Percentiles rank a stretch among this genome's conserved stretches.
phyloP scores from a whole-genome alignment of 305 asterid species.

The Andrographis paniculata region DNA sequence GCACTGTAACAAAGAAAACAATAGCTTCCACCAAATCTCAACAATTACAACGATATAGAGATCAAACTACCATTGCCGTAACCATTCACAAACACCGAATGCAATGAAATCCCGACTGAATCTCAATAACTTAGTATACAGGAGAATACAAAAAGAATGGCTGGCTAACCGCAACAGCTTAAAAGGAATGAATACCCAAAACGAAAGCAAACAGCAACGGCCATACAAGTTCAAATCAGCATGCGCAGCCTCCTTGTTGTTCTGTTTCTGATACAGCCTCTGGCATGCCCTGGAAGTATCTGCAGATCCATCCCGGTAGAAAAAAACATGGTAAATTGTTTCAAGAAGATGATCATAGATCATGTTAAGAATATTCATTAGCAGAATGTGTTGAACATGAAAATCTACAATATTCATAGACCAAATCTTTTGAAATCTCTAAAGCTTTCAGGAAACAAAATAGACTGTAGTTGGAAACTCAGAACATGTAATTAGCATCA shows the following conservation, averaged over 20 bases:
- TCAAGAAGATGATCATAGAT: too few species aligned
- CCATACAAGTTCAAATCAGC: slow-evolving; percentile 32
- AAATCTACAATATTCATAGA: too few species aligned
- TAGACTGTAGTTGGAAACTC: too few species aligned
- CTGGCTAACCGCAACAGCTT: slow-evolving; percentile 25
- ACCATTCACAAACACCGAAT: slow-evolving; percentile 15
- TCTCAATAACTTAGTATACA: slow-evolving; percentile 19
- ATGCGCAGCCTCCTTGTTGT: slow-evolving; percentile 85
- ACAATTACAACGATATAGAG: slow-evolving; percentile 17
- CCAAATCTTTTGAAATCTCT: too few species aligned
- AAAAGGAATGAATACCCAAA: slow-evolving; percentile 19
- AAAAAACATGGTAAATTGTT: background rate
- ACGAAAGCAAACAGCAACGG: background rate
- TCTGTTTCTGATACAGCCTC: slow-evolving; percentile 68
- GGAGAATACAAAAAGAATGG: slow-evolving; percentile 22
- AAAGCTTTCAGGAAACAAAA: too few species aligned
- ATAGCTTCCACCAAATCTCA: slow-evolving; percentile 7
- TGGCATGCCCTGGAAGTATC: slow-evolving; percentile 87
- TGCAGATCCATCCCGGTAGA: slow-evolving; percentile 21
- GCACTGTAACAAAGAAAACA: slow-evolving; percentile 14
- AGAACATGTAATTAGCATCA: too few species aligned
- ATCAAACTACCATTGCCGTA: slow-evolving; percentile 12
- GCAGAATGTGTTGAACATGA: too few species aligned
- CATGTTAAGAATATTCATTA: too few species aligned
- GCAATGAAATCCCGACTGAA: slow-evolving; percentile 17